Base-by-base conservation (phyloP, 331 rosid species). In the Pyrus hybrid region DNA sequence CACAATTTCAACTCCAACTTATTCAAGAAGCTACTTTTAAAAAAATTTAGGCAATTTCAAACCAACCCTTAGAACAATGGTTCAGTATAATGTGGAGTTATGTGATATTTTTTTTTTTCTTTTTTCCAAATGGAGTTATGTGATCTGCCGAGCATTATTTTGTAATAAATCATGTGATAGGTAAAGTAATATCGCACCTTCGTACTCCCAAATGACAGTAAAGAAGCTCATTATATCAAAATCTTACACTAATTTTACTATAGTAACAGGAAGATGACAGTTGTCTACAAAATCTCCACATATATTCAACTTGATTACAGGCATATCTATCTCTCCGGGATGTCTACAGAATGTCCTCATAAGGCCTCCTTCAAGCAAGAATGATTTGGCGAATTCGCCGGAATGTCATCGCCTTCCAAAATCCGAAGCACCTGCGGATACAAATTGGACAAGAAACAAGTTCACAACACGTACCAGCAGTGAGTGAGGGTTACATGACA, bases 331-430 rank as follows among this genome's bases (percentile, higher is more conserved):
- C n/a, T 53, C 29, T 53, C 63, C 41, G 67, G 68, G 17, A 17
- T 26, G 60, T 26, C 45, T 61, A 25, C 58, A 73, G 30, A 41
- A 7, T 60, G n/a, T 37, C 41, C 26, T 23, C 41, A 14, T 12
- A 61, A 41, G 29, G 30, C 77, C 57, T 28, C 58, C 60, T 10
- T 41, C 25, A 45, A 14, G 30, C 22, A 58, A 72, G 37, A 16
- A 60, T 2, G 20, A 37, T 61, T 73, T 5, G 20, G 22, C 3
- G 78, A 58, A 51, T 78, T 81, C 77, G 81, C 41, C 29, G 82
- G 80, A 75, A 86, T 79, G 83, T 88, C 96, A 62, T 88, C 91
- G 57, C 93, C 96, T 85, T 93, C 98, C 86, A 93, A 80, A 82
- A 93, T 90, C 76, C 96, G 89, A 53, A 93, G 97, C 69, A 93